Base-by-base conservation (phyloP, 257 asterid genomes). In the Solanum pimpinellifolium region DNA sequence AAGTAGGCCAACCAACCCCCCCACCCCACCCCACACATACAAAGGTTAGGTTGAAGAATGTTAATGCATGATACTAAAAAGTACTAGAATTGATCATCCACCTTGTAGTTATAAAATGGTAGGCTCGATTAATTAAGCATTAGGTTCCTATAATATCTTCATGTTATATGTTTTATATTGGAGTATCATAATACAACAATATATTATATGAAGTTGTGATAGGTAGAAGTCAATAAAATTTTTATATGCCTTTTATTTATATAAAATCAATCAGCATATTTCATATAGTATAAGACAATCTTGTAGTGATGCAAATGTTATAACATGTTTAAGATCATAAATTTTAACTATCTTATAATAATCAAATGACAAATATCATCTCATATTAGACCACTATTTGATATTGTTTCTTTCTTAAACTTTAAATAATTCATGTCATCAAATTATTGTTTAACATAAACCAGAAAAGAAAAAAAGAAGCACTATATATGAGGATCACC, bases 1-100 rank as follows among this genome's bases (percentile, higher is more conserved):
- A 88, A 75, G 92, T 87, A 83, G 89, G 62, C 75, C 47, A 87
- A 25, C 89, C 80, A 74, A 73, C 41, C 86, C 6, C n/a, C 60
- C 39, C 7, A 35, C 39, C 83, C 59, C 10, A 37, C 49, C 83
- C 59, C 10, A 4, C 42, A 16, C 25, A 78, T 2, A 78, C 29
- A 46, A 27, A 27, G 66, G 18, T 80, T 80, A 47, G 44, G 42
- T 29, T 80, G 41, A 47, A 37, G 29, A 27, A 44, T 25, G 60
- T 25, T 20, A 44, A 7, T 44, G 77, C 44, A 72, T 72, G 41
- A 46, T 46, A 27, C 41, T 46, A 47, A 44, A 10, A 68, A 68
- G 74, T 27, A 68, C 35, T n/a, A 77, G 2, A 23, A 23, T 77
- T 25, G 62, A 77, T 77, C 33, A 42, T 77, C 62, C 15, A 44